Percentiles rank a stretch among this genome's conserved stretches.
Evolutionary conservation across 805 yeast species (phyloP).

Genomic region (Kuraishia hungarica): DNA sequence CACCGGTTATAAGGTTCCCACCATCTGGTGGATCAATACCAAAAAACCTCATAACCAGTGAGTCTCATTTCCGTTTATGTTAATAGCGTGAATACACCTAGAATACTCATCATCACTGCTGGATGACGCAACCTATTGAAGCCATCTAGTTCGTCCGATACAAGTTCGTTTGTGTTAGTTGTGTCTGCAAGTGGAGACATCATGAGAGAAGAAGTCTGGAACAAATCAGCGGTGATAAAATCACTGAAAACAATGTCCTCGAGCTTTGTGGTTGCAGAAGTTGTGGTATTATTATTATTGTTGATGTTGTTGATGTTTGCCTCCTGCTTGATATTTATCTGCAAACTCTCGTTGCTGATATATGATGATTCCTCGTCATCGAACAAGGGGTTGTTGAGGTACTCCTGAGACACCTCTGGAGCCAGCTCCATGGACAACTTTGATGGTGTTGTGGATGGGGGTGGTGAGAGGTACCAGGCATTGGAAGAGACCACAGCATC

Average conservation of each 20-base stretch:
- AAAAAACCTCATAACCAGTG: background rate
- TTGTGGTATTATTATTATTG: background rate
- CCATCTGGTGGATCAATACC: background rate
- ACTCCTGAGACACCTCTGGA: background rate
- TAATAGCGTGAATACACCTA: background rate
- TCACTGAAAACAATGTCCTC: background rate
- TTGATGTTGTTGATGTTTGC: background rate
- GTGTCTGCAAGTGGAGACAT: background rate
- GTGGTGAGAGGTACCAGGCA: constrained; percentile 2
- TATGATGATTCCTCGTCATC: constrained; percentile 1
- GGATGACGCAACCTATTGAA: constrained; percentile 7
- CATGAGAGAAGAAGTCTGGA: background rate
- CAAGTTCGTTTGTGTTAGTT: background rate
- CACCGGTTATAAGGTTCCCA: background rate
- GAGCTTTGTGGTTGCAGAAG: background rate
- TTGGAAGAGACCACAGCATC: background rate
- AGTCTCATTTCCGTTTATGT: background rate
- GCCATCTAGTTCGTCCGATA: constrained; percentile 1
- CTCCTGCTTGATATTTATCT: constrained; percentile 1
- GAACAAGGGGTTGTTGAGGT: constrained; percentile 2
- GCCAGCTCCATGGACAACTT: constrained; percentile 1
- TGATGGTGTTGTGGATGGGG: constrained; percentile 1
- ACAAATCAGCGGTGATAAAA: background rate
- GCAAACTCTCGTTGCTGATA: background rate
- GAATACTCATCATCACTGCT: constrained; percentile 5